phyloP scores from a whole-genome alignment of 768 basidiomycete genomes.

The Kwoniella sp. region DNA sequence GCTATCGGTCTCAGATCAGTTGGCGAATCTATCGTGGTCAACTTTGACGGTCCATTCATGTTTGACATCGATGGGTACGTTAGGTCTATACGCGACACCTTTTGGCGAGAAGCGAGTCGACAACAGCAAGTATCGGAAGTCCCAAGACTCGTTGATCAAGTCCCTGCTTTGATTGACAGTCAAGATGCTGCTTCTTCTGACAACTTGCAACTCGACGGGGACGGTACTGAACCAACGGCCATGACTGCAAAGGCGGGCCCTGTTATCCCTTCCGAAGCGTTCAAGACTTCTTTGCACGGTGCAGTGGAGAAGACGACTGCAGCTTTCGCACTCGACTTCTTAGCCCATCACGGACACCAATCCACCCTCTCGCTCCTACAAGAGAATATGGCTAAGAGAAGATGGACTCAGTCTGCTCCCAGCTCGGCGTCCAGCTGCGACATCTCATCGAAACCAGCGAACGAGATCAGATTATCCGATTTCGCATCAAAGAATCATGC shows the following conservation, averaged over 20 bases:
- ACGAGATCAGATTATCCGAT: conserved; percentile 3
- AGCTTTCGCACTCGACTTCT: conserved; percentile 74
- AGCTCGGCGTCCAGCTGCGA: conserved; percentile 51
- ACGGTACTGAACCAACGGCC: too few species aligned
- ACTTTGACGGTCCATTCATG: conserved; percentile 82
- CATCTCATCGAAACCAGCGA: neutral
- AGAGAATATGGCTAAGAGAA: conserved; percentile 56
- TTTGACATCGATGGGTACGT: conserved; percentile 84
- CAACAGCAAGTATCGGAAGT: conserved; percentile 1
- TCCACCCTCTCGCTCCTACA: conserved; percentile 71
- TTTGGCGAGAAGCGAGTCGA: conserved; percentile 9
- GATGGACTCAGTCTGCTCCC: conserved; percentile 46
- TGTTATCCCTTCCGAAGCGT: neutral
- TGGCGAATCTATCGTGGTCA: conserved; percentile 76
- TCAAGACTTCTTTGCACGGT: neutral
- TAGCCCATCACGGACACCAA: conserved; percentile 81
- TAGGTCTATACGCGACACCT: conserved; percentile 12
- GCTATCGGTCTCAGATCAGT: conserved; percentile 83
- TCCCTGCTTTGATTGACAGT: too few species aligned
- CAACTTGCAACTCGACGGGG: too few species aligned
- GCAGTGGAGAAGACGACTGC: conserved; percentile 65
- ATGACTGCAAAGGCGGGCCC: neutral
- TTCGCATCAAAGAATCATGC: conserved; percentile 7
- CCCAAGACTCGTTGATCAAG: conserved; percentile 27
- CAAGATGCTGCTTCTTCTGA: too few species aligned